phyloP scores from a whole-genome alignment of 257 asterid species.

The Dorcoceras hygrometricum region DNA sequence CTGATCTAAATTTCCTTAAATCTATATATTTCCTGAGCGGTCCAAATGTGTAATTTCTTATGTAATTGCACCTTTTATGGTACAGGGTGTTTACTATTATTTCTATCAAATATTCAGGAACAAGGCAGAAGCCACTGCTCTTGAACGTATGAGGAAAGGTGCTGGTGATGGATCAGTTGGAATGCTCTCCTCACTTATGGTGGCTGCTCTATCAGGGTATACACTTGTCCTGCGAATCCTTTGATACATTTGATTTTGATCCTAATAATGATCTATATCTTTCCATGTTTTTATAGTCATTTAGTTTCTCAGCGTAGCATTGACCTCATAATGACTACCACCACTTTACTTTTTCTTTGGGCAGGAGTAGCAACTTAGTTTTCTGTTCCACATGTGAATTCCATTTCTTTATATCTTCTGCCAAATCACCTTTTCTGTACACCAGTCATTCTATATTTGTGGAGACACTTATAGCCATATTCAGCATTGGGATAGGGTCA shows the following conservation, averaged over 20 bases:
- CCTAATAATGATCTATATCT: neutral
- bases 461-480: neutral
- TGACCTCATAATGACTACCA: neutral
- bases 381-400: neutral
- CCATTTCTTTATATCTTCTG: neutral
- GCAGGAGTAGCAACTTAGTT: neutral
- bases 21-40: conserved; percentile 21
- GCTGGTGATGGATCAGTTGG: conserved; percentile 96
- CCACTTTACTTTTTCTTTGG: conserved; percentile 1
- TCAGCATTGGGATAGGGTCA: neutral
- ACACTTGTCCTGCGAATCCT: conserved; percentile 19
- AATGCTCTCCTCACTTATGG: conserved; percentile 83
- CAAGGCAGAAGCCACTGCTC: conserved; percentile 72
- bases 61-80: conserved; percentile 45
- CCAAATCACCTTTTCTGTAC: neutral
- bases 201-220: conserved; percentile 94
- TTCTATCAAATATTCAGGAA: conserved; percentile 96
- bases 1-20: conserved; percentile 19
- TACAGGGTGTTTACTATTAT: conserved; percentile 99
- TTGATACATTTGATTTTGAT: conserved; percentile 13
- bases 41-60: conserved; percentile 38
- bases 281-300: neutral
- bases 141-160: conserved; percentile 62
- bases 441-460: neutral
- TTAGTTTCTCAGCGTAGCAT: neutral